These are phyloP conservation scores for Naganishia randhawae DNA, from an alignment of 768 basidiomycete genomes.

Conservation along the genomic window DNA sequence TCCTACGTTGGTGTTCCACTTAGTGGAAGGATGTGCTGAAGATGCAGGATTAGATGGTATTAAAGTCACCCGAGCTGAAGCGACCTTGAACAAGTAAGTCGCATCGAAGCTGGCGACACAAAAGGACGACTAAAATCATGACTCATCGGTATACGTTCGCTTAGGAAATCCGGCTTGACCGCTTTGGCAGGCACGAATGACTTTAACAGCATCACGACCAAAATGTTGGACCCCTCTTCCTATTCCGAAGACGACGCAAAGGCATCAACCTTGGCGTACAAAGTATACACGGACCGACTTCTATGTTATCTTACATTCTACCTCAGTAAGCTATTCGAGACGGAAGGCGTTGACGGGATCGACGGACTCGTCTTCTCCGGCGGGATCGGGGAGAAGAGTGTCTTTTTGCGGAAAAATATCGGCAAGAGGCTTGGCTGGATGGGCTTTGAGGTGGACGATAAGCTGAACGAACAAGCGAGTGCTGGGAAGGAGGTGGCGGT, in stretches of 20 bases:
- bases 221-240: slow-evolving; percentile 52
- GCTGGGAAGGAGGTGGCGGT: slow-evolving; percentile 39
- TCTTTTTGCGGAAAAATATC: slow-evolving; percentile 61
- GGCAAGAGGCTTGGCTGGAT: slow-evolving; percentile 59
- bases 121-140: too few species aligned
- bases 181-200: slow-evolving; percentile 75
- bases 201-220: slow-evolving; percentile 63
- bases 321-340: slow-evolving; percentile 61
- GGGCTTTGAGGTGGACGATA: slow-evolving; percentile 60
- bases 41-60: slow-evolving; percentile 62
- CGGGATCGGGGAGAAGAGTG: slow-evolving; percentile 77
- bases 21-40: slow-evolving; percentile 62
- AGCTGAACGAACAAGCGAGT: slow-evolving; percentile 55
- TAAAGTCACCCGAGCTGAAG: slow-evolving; percentile 52
- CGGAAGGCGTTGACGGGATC: slow-evolving; percentile 47
- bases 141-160: too few species aligned
- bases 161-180: slow-evolving; percentile 68
- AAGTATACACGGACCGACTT: slow-evolving; percentile 73
- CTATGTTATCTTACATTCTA: slow-evolving; percentile 69
- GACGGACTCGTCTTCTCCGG: slow-evolving; percentile 83
- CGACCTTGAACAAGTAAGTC: slow-evolving; percentile 52
- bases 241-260: slow-evolving; percentile 42
- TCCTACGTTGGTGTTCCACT: slow-evolving; percentile 83
- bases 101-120: background rate
- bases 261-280: slow-evolving; percentile 62